Evolutionary conservation across 805 yeast genomes (phyloP).

Genomic region (Saccharomycopsis microspora): DNA sequence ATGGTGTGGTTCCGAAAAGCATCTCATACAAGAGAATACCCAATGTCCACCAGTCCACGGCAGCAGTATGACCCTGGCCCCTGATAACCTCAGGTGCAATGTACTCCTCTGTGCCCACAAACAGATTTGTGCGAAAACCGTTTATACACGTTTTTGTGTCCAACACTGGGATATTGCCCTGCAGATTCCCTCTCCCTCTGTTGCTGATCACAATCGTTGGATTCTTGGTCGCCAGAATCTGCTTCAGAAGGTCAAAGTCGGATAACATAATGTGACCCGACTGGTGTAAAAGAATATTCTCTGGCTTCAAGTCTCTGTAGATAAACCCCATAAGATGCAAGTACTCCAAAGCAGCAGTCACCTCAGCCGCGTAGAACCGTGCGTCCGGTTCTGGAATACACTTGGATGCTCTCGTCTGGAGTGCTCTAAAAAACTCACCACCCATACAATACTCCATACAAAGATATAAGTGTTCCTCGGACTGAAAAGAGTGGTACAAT

Average conservation of each 20-base stretch:
- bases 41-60: constrained; percentile 99
- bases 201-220: constrained; percentile 49
- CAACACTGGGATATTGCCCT: constrained; percentile 45
- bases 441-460: constrained; percentile 99
- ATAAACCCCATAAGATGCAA: constrained; percentile 95
- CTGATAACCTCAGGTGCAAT: constrained; percentile 97
- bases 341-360: constrained; percentile 92
- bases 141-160: constrained; percentile 95
- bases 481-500: constrained; percentile 90
- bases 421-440: constrained; percentile 93
- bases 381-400: constrained; percentile 86
- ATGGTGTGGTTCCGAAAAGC: constrained; percentile 94
- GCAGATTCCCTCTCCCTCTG: constrained; percentile 18
- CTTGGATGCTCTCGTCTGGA: constrained; percentile 81
- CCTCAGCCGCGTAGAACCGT: constrained; percentile 90
- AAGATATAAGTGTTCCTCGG: constrained; percentile 78
- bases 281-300: constrained; percentile 85
- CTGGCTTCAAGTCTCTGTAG: constrained; percentile 94
- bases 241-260: constrained; percentile 92
- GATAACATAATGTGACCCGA: constrained; percentile 97
- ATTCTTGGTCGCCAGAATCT: constrained; percentile 61
- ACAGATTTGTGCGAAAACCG: constrained; percentile 93
- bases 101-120: constrained; percentile 98
- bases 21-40: constrained; percentile 90
- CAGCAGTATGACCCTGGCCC: constrained; percentile 95